Evolutionary conservation across 2,329 filamentous ascomycete species (phyloP).

Genomic region (Alternaria sp.): DNA sequence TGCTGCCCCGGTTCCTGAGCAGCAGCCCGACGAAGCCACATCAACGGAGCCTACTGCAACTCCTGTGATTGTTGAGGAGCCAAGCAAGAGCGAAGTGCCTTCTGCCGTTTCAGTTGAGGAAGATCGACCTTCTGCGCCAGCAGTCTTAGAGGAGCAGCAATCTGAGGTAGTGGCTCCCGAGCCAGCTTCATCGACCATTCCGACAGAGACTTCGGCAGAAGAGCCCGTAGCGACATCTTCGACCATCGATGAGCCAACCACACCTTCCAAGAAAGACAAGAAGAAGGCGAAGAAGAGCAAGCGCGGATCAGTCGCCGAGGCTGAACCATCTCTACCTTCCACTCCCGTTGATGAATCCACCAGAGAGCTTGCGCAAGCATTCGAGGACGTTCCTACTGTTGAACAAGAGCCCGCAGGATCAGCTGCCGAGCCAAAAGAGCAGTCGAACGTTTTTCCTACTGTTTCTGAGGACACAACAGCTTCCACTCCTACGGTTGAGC

Average conservation of each 20-base stretch:
- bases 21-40: not conserved
- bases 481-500: not conserved
- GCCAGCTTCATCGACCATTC: not conserved
- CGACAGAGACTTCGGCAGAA: not conserved
- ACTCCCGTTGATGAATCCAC: conserved; percentile 6
- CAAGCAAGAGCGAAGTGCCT: not conserved
- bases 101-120: not conserved
- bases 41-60: not conserved
- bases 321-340: conserved; percentile 6
- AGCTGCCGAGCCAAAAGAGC: not conserved
- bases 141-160: too few relatives aligned
- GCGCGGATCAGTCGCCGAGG: conserved; percentile 17
- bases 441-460: not conserved
- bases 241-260: conserved; percentile 1
- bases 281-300: conserved; percentile 20
- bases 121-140: too few relatives aligned
- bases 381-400: not conserved
- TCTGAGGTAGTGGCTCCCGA: not conserved
- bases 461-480: not conserved
- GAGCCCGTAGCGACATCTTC: not conserved
- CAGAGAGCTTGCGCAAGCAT: conserved; percentile 5
- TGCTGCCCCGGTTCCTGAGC: not conserved
- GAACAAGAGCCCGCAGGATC: not conserved
- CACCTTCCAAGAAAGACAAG: conserved; percentile 26
- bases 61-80: not conserved